Conservation (phyloP, 306 rosid species). For the Vigna trinervia region DNA sequence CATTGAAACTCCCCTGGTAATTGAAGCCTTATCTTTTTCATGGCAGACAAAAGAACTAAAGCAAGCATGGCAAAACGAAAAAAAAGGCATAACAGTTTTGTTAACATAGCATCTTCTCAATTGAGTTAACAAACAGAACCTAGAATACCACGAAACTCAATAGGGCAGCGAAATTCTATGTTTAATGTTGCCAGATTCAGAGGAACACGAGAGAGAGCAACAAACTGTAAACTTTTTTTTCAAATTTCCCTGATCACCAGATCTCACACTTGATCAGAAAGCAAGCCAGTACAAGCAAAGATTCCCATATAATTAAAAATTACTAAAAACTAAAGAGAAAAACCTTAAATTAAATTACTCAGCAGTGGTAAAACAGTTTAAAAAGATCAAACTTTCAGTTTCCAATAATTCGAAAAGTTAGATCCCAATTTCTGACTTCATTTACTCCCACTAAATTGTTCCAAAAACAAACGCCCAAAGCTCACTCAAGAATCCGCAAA, state of each 20-base stretch:
- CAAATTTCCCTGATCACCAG: conserved; percentile 43
- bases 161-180: conserved; percentile 40
- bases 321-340: conserved; percentile 44
- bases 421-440: conserved; percentile 29
- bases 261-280: conserved; percentile 55
- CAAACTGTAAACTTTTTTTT: conserved; percentile 45
- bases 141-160: conserved; percentile 51
- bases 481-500: conserved; percentile 24
- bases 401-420: conserved; percentile 39
- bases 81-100: conserved; percentile 62
- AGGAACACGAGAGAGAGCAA: conserved; percentile 61
- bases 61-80: conserved; percentile 52
- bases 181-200: conserved; percentile 43
- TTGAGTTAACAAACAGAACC: conserved; percentile 60
- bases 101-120: conserved; percentile 58
- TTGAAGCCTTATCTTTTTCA: conserved; percentile 49
- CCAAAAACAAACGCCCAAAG: conserved; percentile 24
- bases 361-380: conserved; percentile 30
- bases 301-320: conserved; percentile 38
- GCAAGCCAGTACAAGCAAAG: conserved; percentile 60
- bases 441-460: conserved; percentile 32
- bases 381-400: conserved; percentile 30
- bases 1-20: conserved; percentile 50
- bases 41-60: conserved; percentile 49
- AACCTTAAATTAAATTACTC: conserved; percentile 36